A percentile compares a stretch with the other conserved stretches of the same genome.
These are phyloP conservation scores for Limnomonas spitsbergensis DNA, from an alignment of 139 green algal species.

Conservation along the genomic window DNA sequence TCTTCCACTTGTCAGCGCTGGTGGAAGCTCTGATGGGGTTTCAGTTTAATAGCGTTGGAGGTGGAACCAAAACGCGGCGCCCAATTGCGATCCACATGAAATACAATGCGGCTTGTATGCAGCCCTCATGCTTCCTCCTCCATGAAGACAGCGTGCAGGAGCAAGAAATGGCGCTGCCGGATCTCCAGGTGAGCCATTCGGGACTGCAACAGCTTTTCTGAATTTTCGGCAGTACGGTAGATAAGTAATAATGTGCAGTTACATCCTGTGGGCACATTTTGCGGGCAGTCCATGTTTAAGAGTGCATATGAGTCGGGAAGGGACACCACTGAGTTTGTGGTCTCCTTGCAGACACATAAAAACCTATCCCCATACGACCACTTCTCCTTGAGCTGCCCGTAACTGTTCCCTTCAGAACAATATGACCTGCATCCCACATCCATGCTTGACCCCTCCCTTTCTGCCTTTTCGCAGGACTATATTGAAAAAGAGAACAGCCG, in stretches of 20 bases:
- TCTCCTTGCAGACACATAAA: too few species aligned
- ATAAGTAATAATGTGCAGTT: too few species aligned
- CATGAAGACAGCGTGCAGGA: constrained; percentile 67
- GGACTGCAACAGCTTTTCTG: too few species aligned
- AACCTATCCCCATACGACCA: too few species aligned
- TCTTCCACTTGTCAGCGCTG: constrained; percentile 58
- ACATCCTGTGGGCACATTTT: too few species aligned
- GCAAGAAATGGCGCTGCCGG: constrained; percentile 76
- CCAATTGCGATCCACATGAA: constrained; percentile 97
- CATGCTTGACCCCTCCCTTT: neutral
- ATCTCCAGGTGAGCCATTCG: constrained; percentile 89
- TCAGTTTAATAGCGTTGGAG: constrained; percentile 96
- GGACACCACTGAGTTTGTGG: too few species aligned
- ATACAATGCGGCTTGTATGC: constrained; percentile 79
- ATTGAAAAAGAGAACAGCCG: constrained; percentile 71
- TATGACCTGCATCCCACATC: too few species aligned
- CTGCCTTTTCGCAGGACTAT: constrained; percentile 62
- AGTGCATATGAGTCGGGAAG: too few species aligned
- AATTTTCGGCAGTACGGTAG: too few species aligned
- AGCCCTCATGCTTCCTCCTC: constrained; percentile 85
- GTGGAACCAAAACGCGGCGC: constrained; percentile 91
- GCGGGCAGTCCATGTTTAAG: too few species aligned
- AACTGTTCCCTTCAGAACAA: too few species aligned
- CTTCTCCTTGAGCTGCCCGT: too few species aligned
- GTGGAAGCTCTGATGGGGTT: constrained; percentile 96